Percentiles rank a stretch among this genome's conserved stretches.
phyloP scores from a whole-genome alignment of 23 red algal species.

The Agarophyton chilense region DNA sequence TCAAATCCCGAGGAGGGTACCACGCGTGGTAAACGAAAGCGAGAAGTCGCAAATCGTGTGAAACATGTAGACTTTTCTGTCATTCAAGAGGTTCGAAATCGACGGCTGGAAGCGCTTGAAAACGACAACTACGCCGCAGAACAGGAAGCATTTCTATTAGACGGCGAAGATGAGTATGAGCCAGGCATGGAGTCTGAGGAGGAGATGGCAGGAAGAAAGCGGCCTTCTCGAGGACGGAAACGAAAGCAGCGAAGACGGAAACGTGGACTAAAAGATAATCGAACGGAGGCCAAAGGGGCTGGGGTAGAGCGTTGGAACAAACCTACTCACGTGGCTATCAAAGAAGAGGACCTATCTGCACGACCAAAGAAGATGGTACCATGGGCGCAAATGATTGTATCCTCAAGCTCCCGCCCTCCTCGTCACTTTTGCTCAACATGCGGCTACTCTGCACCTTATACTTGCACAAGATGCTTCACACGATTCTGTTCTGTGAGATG shows the following conservation, averaged over 20 bases:
- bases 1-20: not conserved
- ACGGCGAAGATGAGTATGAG: conserved; percentile 51
- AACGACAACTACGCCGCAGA: conserved; percentile 55
- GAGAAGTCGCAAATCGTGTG: conserved; percentile 37
- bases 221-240: not conserved
- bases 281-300: not conserved
- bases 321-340: not conserved
- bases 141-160: conserved; percentile 37
- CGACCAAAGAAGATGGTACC: conserved; percentile 7
- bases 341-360: conserved; percentile 31
- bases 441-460: conserved; percentile 45
- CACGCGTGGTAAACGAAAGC: conserved; percentile 17
- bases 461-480: conserved; percentile 53
- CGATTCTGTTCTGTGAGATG: conserved; percentile 57
- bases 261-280: not conserved
- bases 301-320: conserved; percentile 55
- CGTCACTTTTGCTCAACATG: conserved; percentile 54
- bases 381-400: conserved; percentile 23
- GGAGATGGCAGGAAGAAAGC: conserved; percentile 5
- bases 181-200: conserved; percentile 47
- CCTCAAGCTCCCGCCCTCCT: conserved; percentile 22
- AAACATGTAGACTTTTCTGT: conserved; percentile 20
- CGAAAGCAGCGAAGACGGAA: not conserved
- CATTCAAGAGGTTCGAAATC: conserved; percentile 23
- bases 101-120: conserved; percentile 34